Conservation (phyloP, 2,329 filamentous ascomycete species). For the Blumeria graminis region DNA sequence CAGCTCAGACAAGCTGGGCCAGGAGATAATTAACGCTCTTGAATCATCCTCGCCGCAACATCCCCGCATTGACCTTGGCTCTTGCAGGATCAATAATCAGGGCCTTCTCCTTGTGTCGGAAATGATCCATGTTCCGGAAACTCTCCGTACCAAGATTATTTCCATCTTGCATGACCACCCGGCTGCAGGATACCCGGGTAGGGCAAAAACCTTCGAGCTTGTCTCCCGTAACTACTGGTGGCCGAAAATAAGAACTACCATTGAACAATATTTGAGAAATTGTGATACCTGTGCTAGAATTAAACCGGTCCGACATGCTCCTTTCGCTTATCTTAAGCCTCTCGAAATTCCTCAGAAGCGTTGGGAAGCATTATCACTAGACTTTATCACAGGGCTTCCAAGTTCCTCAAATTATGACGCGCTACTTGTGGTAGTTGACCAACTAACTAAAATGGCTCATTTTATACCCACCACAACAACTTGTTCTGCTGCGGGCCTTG, state of each 20-base stretch:
- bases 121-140: neutral
- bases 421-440: neutral
- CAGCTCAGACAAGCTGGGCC: neutral
- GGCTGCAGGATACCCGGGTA: neutral
- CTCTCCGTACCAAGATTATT: neutral
- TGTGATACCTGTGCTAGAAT: neutral
- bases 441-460: neutral
- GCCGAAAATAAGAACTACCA: neutral
- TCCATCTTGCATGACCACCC: neutral
- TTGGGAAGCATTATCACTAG: neutral
- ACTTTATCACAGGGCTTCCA: neutral
- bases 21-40: neutral
- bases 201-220: neutral
- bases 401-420: neutral
- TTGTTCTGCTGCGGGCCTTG: neutral
- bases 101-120: neutral
- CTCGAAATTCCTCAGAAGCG: neutral
- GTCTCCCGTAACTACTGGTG: neutral
- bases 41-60: neutral
- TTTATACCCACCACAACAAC: neutral
- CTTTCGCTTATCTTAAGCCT: neutral
- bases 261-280: neutral
- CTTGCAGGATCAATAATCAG: neutral
- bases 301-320: neutral
- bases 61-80: neutral